Base-by-base conservation (phyloP, 306 rosid species). In the Sphenostylis stenocarpa region DNA sequence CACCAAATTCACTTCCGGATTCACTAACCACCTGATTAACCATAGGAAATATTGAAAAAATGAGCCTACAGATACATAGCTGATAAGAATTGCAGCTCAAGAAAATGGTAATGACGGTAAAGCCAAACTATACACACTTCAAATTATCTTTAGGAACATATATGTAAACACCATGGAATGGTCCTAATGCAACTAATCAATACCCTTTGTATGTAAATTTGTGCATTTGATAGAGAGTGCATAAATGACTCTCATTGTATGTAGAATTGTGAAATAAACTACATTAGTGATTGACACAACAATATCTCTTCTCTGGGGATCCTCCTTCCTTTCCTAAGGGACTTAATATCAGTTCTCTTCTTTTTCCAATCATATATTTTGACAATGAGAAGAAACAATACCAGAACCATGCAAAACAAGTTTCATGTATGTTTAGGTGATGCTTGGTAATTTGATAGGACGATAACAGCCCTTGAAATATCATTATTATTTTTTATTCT, bases 1-100 rank as follows among this genome's bases (percentile, higher is more conserved):
- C 91, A 36, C 79, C 84, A 26, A 87, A 88, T 56, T 85, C 82
- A 81, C 93, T 87, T 80, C 96, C 93, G 0, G 93, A 85, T 80
- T 82, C 88, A 62, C 62, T 87, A 67, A 88, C 93, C 55, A 88
- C 93, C 3, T 76, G 70, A 70, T 47, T 34, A 60, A 43, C 28
- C 44, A 49, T 52, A 28, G 0, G 0, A 34, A 20, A 2, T 45
- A 5, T 41, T 63, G 6, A 6, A 38, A 66, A 36, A 21, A 26
- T 73, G 58, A 39, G 7, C 77, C 67, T 3, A 38, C 17, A 55
- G n/a, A 26, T 6, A 6, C 7, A 29, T 23, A 23, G 38, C 36
- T 19, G n/a, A 28, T 63, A 34, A 34, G 47, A 62, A 62, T 34
- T 62, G 24, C 68, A 62, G 26, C 45, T 62, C 13, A 62, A 33